phyloP scores from a whole-genome alignment of 768 basidiomycete genomes.

The Clitopilus passeckerianus region DNA sequence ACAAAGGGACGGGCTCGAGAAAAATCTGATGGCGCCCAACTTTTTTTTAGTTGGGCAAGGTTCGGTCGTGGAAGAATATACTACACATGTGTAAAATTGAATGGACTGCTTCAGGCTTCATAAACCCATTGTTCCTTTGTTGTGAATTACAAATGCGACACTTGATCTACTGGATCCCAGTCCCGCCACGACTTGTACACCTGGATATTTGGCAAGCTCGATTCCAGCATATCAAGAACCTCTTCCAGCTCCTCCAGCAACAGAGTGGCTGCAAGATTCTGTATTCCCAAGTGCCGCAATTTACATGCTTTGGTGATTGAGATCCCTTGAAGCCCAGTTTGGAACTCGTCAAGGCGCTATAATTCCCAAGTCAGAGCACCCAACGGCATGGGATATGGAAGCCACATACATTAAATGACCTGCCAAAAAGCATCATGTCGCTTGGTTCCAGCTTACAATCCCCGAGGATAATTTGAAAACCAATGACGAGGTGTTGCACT shows the following conservation, averaged over 20 bases:
- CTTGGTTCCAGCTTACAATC: no score
- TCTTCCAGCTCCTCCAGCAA: not conserved
- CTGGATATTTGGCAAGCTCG: not conserved
- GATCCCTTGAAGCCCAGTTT: not conserved
- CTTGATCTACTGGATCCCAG: not conserved
- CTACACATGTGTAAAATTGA: not conserved
- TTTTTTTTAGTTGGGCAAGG: slow-evolving; percentile 3
- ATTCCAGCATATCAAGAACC: not conserved
- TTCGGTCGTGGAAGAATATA: slow-evolving; percentile 14
- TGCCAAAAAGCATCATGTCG: no score
- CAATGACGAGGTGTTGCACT: not conserved
- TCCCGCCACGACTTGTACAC: not conserved
- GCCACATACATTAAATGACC: no score
- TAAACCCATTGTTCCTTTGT: no score
- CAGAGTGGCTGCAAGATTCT: not conserved
- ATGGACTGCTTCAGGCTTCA: no score
- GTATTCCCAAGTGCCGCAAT: not conserved
- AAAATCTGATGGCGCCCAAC: slow-evolving; percentile 46
- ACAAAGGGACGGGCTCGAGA: slow-evolving; percentile 52
- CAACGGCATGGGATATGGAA: no score
- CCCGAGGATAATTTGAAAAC: not conserved
- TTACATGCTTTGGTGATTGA: not conserved
- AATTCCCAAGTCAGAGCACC: no score
- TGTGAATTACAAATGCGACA: not conserved
- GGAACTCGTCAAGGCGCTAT: not conserved